Percentiles rank a stretch among this genome's conserved stretches.
Evolutionary conservation across 2,329 filamentous ascomycete species (phyloP).

Genomic region (Cadophora luteo-olivacea): DNA sequence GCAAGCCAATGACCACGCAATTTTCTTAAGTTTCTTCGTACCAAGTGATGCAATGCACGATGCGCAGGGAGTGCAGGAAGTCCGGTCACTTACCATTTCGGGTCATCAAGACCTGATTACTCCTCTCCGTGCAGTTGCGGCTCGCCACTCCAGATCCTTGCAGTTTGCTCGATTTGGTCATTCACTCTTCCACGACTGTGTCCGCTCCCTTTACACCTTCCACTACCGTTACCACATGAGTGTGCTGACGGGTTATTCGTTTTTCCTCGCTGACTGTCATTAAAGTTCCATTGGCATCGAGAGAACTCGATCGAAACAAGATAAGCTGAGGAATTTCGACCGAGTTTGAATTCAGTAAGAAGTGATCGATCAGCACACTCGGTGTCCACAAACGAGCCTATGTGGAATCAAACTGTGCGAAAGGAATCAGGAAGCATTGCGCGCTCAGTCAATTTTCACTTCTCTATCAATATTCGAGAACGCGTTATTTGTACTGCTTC

Average conservation of each 20-base stretch:
- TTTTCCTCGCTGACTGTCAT: conserved; percentile 3
- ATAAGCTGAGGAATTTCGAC: not conserved
- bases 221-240: not conserved
- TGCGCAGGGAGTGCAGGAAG: not conserved
- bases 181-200: not conserved
- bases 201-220: not conserved
- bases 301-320: not conserved
- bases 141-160: not conserved
- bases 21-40: no score
- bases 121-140: not conserved
- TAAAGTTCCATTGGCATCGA: not conserved
- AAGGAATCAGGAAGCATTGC: not conserved
- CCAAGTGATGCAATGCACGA: no score
- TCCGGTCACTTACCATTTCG: not conserved
- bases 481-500: not conserved
- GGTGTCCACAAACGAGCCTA: conserved; percentile 2
- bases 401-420: not conserved
- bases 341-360: not conserved
- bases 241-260: not conserved
- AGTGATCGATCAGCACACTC: not conserved
- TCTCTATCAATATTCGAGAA: not conserved
- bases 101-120: conserved; percentile 14
- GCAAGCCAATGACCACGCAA: no score
- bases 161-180: not conserved
- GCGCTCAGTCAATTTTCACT: not conserved